phyloP scores from a whole-genome alignment of 108 stramenopile genomes.

The Nitzschia palea region DNA sequence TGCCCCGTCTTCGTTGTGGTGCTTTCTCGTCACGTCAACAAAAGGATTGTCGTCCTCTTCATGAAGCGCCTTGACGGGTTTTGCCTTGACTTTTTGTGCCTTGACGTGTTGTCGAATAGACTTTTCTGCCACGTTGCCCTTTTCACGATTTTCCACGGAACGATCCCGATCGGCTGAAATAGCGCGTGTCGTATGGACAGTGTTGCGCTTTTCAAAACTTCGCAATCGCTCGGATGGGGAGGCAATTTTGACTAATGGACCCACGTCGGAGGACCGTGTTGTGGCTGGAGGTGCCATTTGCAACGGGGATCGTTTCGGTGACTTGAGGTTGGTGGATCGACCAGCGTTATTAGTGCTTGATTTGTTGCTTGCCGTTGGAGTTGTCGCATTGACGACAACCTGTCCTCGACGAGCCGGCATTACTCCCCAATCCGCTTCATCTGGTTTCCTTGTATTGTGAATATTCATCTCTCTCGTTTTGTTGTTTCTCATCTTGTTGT shows the following conservation, averaged over 20 bases:
- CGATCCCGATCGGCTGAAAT: too few relatives aligned
- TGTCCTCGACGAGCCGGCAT: not conserved
- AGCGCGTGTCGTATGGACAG: too few relatives aligned
- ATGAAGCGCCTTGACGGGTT: too few relatives aligned
- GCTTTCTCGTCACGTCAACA: too few relatives aligned
- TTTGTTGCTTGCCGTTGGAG: not conserved
- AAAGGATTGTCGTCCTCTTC: too few relatives aligned
- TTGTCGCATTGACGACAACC: not conserved
- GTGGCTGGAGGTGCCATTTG: not conserved
- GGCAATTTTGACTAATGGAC: not conserved
- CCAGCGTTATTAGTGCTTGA: not conserved
- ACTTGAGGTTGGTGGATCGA: not conserved
- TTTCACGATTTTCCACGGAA: too few relatives aligned
- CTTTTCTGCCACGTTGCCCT: too few relatives aligned
- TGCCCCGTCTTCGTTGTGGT: too few relatives aligned
- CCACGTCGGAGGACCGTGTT: not conserved
- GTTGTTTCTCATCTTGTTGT: not conserved
- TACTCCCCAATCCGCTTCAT: conserved; percentile 8
- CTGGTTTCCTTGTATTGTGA: not conserved
- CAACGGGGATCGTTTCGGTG: not conserved
- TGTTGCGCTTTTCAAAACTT: conserved; percentile 9
- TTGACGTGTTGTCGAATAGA: too few relatives aligned
- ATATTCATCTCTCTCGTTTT: too few relatives aligned
- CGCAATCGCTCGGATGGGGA: conserved; percentile 10
- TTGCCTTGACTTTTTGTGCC: too few relatives aligned